A percentile compares a stretch with the other conserved stretches of the same genome.
These are phyloP conservation scores for Akanthomyces lecanii DNA, from an alignment of 2,329 filamentous ascomycete species.

Conservation along the genomic window DNA sequence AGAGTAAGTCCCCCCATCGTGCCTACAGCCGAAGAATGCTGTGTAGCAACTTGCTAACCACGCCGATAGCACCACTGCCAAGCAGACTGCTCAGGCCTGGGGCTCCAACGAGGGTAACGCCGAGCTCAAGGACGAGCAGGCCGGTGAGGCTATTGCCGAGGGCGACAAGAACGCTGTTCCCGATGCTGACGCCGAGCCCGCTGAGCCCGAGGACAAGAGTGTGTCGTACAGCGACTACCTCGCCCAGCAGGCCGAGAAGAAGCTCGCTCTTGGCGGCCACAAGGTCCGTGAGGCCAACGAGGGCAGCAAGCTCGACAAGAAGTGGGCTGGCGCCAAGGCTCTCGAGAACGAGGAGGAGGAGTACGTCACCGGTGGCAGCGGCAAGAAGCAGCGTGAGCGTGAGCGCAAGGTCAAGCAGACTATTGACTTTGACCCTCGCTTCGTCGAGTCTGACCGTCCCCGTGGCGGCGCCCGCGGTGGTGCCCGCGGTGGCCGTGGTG, in stretches of 20 bases:
- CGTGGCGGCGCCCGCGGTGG: slow-evolving; percentile 51
- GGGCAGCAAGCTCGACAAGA: slow-evolving; percentile 81
- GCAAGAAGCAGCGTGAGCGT: slow-evolving; percentile 81
- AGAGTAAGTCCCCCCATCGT: slow-evolving; percentile 37
- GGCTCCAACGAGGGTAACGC: slow-evolving; percentile 75
- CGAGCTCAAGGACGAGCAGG: slow-evolving; percentile 87
- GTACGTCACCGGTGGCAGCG: slow-evolving; percentile 69
- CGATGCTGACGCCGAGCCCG: slow-evolving; percentile 41
- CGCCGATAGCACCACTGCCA: slow-evolving; percentile 65
- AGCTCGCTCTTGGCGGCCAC: slow-evolving; percentile 59
- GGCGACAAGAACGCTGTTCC: slow-evolving; percentile 67
- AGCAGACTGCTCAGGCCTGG: slow-evolving; percentile 87
- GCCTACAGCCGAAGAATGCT: not conserved
- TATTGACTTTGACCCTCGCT: slow-evolving; percentile 83
- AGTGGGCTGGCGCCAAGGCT: slow-evolving; percentile 83
- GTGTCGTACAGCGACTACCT: slow-evolving; percentile 90
- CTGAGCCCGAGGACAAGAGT: slow-evolving; percentile 76
- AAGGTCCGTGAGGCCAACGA: slow-evolving; percentile 89
- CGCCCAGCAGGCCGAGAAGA: slow-evolving; percentile 68
- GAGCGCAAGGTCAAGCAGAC: slow-evolving; percentile 89
- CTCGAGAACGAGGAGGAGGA: slow-evolving; percentile 64
- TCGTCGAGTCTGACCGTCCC: slow-evolving; percentile 63
- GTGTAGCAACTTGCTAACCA: not conserved
- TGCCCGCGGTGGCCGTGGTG: slow-evolving; percentile 49
- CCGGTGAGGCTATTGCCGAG: slow-evolving; percentile 83